Evolutionary conservation across 495 filamentous ascomycete genomes (phyloP).

Genomic region (Penicillium flavigenum): DNA sequence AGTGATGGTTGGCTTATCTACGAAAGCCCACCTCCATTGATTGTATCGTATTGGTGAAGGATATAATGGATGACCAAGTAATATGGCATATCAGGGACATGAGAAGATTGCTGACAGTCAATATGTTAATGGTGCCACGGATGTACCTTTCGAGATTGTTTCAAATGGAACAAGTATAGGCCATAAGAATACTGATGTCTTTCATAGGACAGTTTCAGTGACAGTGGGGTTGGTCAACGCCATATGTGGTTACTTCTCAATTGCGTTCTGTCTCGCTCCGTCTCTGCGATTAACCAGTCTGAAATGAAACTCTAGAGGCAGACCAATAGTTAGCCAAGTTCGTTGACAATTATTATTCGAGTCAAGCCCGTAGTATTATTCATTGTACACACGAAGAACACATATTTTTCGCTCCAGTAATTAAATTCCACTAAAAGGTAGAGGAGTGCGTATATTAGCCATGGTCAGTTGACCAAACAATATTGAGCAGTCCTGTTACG

Average conservation of each 20-base stretch:
- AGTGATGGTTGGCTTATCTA: neutral
- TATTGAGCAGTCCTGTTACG: neutral
- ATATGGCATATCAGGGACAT: constrained; percentile 13
- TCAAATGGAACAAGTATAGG: constrained; percentile 18
- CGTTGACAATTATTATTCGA: neutral
- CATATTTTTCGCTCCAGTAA: too few relatives aligned
- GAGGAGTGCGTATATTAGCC: neutral
- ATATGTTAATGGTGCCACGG: constrained; percentile 5
- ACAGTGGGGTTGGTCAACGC: constrained; percentile 14
- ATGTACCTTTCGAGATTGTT: constrained; percentile 8
- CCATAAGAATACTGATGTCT: constrained; percentile 17
- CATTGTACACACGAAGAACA: too few relatives aligned
- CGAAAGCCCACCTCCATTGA: constrained; percentile 9
- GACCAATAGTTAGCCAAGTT: neutral
- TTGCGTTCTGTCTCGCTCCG: constrained; percentile 11
- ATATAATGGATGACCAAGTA: constrained; percentile 11
- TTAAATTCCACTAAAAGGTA: neutral
- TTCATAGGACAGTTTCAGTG: constrained; percentile 6
- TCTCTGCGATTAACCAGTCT: neutral
- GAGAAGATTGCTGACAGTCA: constrained; percentile 5
- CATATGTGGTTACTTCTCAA: constrained; percentile 9
- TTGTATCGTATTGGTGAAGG: constrained; percentile 14
- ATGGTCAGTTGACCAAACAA: neutral
- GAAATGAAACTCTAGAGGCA: too few relatives aligned
- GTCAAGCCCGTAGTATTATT: neutral